These are phyloP conservation scores for Clonostachys chloroleuca DNA, from an alignment of 2,329 filamentous ascomycete genomes.

Conservation along the genomic window DNA sequence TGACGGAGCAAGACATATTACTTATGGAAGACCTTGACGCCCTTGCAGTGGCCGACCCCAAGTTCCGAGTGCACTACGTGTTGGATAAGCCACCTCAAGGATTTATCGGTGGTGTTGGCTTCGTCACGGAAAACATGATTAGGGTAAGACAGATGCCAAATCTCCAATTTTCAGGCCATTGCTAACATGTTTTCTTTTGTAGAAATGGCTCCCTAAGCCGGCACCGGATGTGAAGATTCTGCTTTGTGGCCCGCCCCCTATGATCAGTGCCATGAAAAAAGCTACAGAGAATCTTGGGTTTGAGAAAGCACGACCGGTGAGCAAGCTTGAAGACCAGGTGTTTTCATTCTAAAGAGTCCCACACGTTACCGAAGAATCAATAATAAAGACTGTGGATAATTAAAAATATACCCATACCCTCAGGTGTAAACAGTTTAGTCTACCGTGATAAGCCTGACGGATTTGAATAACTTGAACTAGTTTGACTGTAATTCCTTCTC, in stretches of 20 bases:
- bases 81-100: constrained; percentile 90
- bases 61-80: constrained; percentile 89
- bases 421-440: too few relatives aligned
- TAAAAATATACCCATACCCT: too few relatives aligned
- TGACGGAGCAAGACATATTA: background rate
- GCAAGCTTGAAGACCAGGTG: constrained; percentile 96
- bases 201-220: constrained; percentile 78
- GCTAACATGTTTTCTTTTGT: background rate
- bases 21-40: background rate
- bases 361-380: too few relatives aligned
- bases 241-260: constrained; percentile 91
- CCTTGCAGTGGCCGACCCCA: constrained; percentile 61
- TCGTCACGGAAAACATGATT: constrained; percentile 94
- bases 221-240: constrained; percentile 88
- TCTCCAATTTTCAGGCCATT: too few relatives aligned
- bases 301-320: constrained; percentile 88
- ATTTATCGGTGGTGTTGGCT: constrained; percentile 91
- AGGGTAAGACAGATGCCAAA: constrained; percentile 48
- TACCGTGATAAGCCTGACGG: too few relatives aligned
- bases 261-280: constrained; percentile 98
- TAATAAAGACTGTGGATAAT: too few relatives aligned
- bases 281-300: constrained; percentile 83
- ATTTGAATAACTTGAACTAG: too few relatives aligned
- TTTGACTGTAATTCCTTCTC: too few relatives aligned
- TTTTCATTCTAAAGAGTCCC: constrained; percentile 68